A percentile compares a stretch with the other conserved stretches of the same genome.
These are phyloP conservation scores for Leucocoprinus leucothites DNA, from an alignment of 768 basidiomycete genomes.

Conservation along the genomic window DNA sequence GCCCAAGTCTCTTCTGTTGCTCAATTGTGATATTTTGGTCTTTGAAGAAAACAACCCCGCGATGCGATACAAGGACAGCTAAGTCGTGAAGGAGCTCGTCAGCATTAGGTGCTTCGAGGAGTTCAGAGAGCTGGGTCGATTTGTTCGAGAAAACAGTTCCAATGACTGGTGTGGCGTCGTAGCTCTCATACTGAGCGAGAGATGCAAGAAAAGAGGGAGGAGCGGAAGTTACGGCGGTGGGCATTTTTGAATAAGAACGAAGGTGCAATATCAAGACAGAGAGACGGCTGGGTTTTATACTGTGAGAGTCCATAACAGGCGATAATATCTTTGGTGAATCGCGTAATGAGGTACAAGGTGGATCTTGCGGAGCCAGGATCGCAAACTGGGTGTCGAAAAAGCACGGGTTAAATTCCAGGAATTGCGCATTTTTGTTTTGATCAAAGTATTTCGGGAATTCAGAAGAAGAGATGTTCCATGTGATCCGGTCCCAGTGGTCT, in stretches of 20 bases:
- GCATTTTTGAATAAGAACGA: neutral
- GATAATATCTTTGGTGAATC: too few relatives aligned
- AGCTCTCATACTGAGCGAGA: constrained; percentile 30
- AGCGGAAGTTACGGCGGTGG: neutral
- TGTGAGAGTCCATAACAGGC: too few relatives aligned
- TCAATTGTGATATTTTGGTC: constrained; percentile 47
- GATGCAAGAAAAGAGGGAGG: constrained; percentile 28
- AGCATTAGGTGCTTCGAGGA: constrained; percentile 42
- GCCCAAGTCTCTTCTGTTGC: constrained; percentile 49
- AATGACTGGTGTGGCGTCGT: constrained; percentile 49
- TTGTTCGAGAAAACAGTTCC: constrained; percentile 49
- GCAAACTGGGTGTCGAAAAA: neutral
- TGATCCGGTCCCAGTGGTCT: too few relatives aligned
- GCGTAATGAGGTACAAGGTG: too few relatives aligned
- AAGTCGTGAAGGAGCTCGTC: constrained; percentile 54
- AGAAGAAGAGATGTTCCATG: too few relatives aligned
- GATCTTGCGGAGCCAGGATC: too few relatives aligned
- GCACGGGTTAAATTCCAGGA: neutral
- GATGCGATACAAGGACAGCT: constrained; percentile 48
- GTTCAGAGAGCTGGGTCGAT: constrained; percentile 41
- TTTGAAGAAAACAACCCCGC: constrained; percentile 66
- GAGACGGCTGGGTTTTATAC: too few relatives aligned
- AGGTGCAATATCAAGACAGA: neutral
- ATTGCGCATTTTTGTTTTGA: neutral
- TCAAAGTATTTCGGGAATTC: too few relatives aligned